Evolutionary conservation across 2,329 filamentous ascomycete species (phyloP).

Genomic region (Ascomycota sp.): DNA sequence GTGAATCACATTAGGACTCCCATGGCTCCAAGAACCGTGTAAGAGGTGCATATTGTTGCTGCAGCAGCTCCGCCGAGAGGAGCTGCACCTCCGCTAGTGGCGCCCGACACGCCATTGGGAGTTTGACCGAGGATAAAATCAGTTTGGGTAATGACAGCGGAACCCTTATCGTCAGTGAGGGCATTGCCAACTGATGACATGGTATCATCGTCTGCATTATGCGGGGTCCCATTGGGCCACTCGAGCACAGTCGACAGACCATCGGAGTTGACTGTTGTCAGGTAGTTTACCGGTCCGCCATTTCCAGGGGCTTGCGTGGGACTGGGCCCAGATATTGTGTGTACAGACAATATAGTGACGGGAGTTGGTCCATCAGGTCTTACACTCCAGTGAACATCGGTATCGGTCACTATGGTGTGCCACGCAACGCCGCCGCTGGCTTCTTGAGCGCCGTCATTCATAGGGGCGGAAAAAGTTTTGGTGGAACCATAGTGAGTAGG

Average conservation of each 20-base stretch:
- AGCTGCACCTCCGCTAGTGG: not conserved
- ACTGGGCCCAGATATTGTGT: conserved; percentile 5
- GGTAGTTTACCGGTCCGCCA: conserved; percentile 3
- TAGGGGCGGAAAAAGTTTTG: conserved; percentile 1
- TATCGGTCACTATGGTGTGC: conserved; percentile 7
- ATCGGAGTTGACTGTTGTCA: conserved; percentile 6
- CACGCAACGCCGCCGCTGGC: conserved; percentile 1
- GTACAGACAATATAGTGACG: conserved; percentile 6
- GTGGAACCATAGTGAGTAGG: not conserved
- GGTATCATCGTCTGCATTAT: conserved; percentile 3
- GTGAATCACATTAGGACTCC: conserved; percentile 9
- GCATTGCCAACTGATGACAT: conserved; percentile 1
- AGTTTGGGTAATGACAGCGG: conserved; percentile 1
- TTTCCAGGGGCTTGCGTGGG: not conserved
- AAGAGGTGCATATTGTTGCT: conserved; percentile 8
- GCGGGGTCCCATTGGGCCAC: conserved; percentile 1
- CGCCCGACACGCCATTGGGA: not conserved
- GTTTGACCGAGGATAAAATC: not conserved
- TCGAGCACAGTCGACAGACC: conserved; percentile 10
- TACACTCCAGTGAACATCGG: conserved; percentile 6
- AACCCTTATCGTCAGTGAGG: conserved; percentile 2
- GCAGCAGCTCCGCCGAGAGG: not conserved
- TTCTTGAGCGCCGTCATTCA: not conserved
- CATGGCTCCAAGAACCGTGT: conserved; percentile 10
- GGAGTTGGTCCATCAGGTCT: conserved; percentile 4